These are phyloP conservation scores for Fusarium tupiense DNA, from an alignment of 2,329 filamentous ascomycete species.

Conservation along the genomic window DNA sequence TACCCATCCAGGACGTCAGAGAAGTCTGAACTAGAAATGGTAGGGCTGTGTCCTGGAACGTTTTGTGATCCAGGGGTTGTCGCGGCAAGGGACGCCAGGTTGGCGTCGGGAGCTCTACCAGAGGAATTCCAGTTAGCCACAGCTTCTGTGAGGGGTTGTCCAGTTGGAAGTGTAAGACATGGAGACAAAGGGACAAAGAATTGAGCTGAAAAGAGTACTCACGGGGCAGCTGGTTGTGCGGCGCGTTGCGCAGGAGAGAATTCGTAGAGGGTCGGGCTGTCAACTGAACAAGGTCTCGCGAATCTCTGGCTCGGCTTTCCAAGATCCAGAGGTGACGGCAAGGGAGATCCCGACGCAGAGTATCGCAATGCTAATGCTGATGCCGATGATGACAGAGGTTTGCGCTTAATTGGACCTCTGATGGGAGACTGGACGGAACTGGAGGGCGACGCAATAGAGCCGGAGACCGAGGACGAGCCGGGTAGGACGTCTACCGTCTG, in stretches of 20 bases:
- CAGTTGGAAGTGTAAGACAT: constrained; percentile 15
- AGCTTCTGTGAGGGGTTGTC: constrained; percentile 9
- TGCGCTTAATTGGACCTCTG: constrained; percentile 62
- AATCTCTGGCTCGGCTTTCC: constrained; percentile 63
- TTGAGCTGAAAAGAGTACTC: constrained; percentile 31
- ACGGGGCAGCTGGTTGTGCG: constrained; percentile 38
- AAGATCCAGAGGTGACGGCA: constrained; percentile 52
- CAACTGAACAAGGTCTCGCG: constrained; percentile 64
- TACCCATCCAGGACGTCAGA: constrained; percentile 56
- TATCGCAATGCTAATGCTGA: constrained; percentile 38
- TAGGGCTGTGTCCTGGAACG: constrained; percentile 55
- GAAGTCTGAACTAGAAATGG: constrained; percentile 54
- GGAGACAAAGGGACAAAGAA: constrained; percentile 8
- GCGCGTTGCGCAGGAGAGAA: constrained; percentile 52
- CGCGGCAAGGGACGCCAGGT: constrained; percentile 37
- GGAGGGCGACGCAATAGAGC: constrained; percentile 14
- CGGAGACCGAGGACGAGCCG: constrained; percentile 34
- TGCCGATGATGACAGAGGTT: constrained; percentile 66
- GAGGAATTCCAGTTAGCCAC: constrained; percentile 44
- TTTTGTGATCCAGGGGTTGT: constrained; percentile 46
- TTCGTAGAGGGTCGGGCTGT: constrained; percentile 71
- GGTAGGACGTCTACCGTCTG: constrained; percentile 39
- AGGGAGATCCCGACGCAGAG: constrained; percentile 40
- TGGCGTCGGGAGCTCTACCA: constrained; percentile 41
- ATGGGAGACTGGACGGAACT: constrained; percentile 32